Evolutionary conservation across 1,284 basidiomycete species (phyloP), one percentile per base, ranked within the genome.

Genomic region (Tilletia caries): DNA sequence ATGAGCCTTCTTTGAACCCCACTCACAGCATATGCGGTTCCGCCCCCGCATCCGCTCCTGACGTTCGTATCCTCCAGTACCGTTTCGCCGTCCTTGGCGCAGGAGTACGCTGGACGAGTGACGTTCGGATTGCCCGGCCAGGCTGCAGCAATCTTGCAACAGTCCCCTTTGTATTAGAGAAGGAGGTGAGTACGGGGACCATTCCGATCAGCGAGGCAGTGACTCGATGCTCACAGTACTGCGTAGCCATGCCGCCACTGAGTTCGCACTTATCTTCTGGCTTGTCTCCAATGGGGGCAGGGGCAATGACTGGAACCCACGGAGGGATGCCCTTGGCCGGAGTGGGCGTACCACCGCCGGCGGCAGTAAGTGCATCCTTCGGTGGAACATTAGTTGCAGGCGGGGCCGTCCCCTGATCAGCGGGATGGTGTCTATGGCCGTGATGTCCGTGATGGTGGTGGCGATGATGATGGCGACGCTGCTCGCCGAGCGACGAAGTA

Each of bases 81-180:
- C 13, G 58, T 62, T 13, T 15, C 58, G 58, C 58, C 58, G 32
- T 62, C 29, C 27, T 25, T 29, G 58, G 58, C 58, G 18, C 58
- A 62, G 6, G 58, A 62, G 32, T n/a, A 33, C 18, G 33, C 27
- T 4, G 58, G 29, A 3, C 33, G 32, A 37, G 18, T 62, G 3
- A 34, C n/a, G 29, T 8, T 29, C 29, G 15, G 2, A n/a, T 62
- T 13, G 32, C 58, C 27, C 4, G 58, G 58, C 58, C 58, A 62
- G 12, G 58, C 58, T 23, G 32, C 27, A 18, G 32, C 58, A 20
- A 62, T 29, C 33, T 62, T 62, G 58, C 58, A 62, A n/a, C 58
- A 62, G 29, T 62, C 58, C 58, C 58, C 58, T 62, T 2, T 37
- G 2, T 13, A 10, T 33, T 29, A 12, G 27, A 20, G 27, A 62